phyloP scores from a whole-genome alignment of 306 rosid species.

The Quercus ilex region DNA sequence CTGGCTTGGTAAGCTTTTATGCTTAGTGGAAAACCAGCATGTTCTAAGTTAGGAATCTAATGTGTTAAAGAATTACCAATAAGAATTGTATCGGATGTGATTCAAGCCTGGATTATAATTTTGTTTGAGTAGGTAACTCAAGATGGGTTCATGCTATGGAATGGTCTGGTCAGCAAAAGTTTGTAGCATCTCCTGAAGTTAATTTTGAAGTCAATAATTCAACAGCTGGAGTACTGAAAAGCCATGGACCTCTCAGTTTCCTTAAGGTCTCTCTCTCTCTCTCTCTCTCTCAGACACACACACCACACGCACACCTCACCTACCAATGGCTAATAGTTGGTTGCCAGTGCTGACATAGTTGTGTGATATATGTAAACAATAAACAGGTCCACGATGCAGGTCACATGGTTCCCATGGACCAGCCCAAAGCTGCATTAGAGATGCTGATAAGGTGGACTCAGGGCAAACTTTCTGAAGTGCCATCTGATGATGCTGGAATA shows the following conservation, averaged over 20 bases:
- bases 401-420: conserved; percentile 99
- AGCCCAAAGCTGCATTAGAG: conserved; percentile 88
- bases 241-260: conserved; percentile 78
- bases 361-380: conserved; percentile 8
- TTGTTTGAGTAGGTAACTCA: conserved; percentile 69
- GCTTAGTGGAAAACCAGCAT: conserved; percentile 2
- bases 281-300: neutral
- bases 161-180: conserved; percentile 92
- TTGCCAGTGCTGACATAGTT: conserved; percentile 11
- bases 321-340: neutral
- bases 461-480: conserved; percentile 55
- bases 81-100: neutral
- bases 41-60: neutral
- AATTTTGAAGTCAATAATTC: conserved; percentile 69
- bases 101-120: conserved; percentile 19
- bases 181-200: conserved; percentile 59
- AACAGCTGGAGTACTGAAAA: conserved; percentile 83
- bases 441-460: conserved; percentile 89
- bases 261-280: conserved; percentile 64
- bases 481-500: conserved; percentile 26
- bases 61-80: neutral
- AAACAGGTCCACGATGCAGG: conserved; percentile 93
- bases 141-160: conserved; percentile 97
- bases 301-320: neutral
- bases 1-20: conserved; percentile 75